These are phyloP conservation scores for Malassezia sympodialis DNA, from an alignment of 1,284 basidiomycete species.

Conservation along the genomic window DNA sequence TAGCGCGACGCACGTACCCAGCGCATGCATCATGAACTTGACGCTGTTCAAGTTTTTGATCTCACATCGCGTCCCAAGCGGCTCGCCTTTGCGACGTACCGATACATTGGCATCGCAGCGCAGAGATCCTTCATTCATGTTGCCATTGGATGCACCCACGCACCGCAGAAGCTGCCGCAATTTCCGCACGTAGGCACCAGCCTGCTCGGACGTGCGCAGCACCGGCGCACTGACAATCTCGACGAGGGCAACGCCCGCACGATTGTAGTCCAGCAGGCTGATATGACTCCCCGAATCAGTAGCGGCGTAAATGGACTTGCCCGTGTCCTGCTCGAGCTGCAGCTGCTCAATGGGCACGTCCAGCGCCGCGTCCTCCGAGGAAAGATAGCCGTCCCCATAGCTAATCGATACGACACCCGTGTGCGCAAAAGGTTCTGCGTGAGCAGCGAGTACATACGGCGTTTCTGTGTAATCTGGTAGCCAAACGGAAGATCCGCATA, in stretches of 20 bases:
- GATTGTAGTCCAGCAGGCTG: conserved; percentile 65
- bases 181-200: conserved; percentile 73
- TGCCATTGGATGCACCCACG: conserved; percentile 80
- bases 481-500: conserved; percentile 88
- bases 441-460: conserved; percentile 53
- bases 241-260: conserved; percentile 79
- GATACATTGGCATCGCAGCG: conserved; percentile 95
- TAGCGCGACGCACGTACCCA: conserved; percentile 55
- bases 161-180: conserved; percentile 72
- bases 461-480: conserved; percentile 95
- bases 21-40: conserved; percentile 72
- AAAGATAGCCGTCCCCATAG: conserved; percentile 37
- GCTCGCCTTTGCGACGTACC: conserved; percentile 51
- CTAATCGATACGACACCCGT: conserved; percentile 59
- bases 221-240: conserved; percentile 95
- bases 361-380: conserved; percentile 49
- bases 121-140: conserved; percentile 74
- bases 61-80: conserved; percentile 78
- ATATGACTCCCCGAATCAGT: conserved; percentile 47
- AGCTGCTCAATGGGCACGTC: conserved; percentile 77
- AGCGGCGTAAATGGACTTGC: conserved; percentile 63
- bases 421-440: conserved; percentile 63
- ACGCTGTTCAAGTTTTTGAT: conserved; percentile 95
- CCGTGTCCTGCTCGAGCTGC: conserved; percentile 68
- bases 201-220: conserved; percentile 80